Evolutionary conservation across 192 early-diverging fungal species (phyloP), one percentile per base, ranked within the genome.

Genomic region (Lunasporangiospora selenospora): DNA sequence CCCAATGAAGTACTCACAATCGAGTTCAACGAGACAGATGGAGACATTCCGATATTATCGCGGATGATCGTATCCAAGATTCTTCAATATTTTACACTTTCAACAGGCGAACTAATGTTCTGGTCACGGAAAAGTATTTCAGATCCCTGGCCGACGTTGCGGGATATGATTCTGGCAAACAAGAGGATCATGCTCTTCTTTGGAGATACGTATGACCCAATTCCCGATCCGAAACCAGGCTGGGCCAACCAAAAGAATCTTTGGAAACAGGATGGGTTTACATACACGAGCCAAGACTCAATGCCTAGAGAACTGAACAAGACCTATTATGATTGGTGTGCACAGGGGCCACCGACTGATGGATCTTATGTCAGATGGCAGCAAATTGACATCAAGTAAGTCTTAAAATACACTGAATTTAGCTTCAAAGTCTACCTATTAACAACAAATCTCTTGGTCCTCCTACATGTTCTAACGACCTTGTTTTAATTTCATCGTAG

Each of bases 341-440:
- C 23, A 3, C 48, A 61, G 27, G 62, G 48, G 4, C 44, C 52
- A 2, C 41, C 48, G 18, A 79, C 34, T 4, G 50, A 66, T n/a
- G 58, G 62, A 15, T 50, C 46, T 18, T 61, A 44, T 48, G 13
- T 62, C 15, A 41, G 15, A 24, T 79, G 78, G 78, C 71, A 79
- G 31, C 65, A 65, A 36, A 70, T 79, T 18, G 78, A 79, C 19
- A 58, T 66, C 50, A 76, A 69, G 78, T 79, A 58, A 57, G 78
- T 67, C 7, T 21, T 13, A n/a, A n/a, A n/a, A n/a, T n/a, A n/a
- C n/a, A n/a, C n/a, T 12, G 32, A 15, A 23, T 42, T 8, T 34
- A 26, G 29, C 19, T 4, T 21, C 12, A 9, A 50, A 27, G 41
- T 41, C 10, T 36, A 24, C 2, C 13, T 41, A 2, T 16, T 30